Evolutionary conservation across 2,329 filamentous ascomycete genomes (phyloP).

Genomic region (Pyrenochaeta sp.): DNA sequence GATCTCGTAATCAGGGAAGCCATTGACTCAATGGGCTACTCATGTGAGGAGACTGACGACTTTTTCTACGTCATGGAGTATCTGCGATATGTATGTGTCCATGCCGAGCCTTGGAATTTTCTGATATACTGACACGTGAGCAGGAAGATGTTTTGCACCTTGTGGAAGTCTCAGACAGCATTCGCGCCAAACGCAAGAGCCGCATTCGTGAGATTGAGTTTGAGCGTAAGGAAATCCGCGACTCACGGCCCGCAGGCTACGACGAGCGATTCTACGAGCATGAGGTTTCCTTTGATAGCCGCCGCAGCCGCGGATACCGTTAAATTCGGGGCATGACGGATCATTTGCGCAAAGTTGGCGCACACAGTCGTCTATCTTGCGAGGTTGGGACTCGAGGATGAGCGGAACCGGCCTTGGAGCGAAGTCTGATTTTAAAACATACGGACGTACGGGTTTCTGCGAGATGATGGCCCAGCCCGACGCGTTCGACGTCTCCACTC

Average conservation of each 20-base stretch:
- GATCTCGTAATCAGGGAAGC: slow-evolving; percentile 88
- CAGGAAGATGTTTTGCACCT: slow-evolving; percentile 89
- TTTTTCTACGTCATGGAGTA: slow-evolving; percentile 96
- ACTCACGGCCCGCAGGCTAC: slow-evolving; percentile 59
- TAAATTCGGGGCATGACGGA: slow-evolving; percentile 23
- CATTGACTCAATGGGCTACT: slow-evolving; percentile 83
- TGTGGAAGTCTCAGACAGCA: slow-evolving; percentile 82
- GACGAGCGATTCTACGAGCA: slow-evolving; percentile 73
- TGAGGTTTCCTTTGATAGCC: slow-evolving; percentile 70
- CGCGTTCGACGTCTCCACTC: slow-evolving; percentile 14
- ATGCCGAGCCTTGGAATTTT: neutral
- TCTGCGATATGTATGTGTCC: slow-evolving; percentile 77
- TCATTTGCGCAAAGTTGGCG: slow-evolving; percentile 4
- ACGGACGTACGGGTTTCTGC: slow-evolving; percentile 21
- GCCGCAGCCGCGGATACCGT: slow-evolving; percentile 45
- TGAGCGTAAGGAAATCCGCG: slow-evolving; percentile 64
- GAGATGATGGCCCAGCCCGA: slow-evolving; percentile 17
- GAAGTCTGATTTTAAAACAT: slow-evolving; percentile 16
- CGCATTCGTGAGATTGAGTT: slow-evolving; percentile 69
- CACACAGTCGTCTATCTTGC: neutral
- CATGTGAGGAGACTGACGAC: slow-evolving; percentile 86
- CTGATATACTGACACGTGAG: slow-evolving; percentile 15
- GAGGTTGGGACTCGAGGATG: slow-evolving; percentile 10
- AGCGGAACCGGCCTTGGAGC: slow-evolving; percentile 11
- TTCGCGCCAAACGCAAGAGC: slow-evolving; percentile 71